These are phyloP conservation scores for Kalaharituber pfeilii DNA, from an alignment of 2,329 filamentous ascomycete genomes.

Conservation along the genomic window DNA sequence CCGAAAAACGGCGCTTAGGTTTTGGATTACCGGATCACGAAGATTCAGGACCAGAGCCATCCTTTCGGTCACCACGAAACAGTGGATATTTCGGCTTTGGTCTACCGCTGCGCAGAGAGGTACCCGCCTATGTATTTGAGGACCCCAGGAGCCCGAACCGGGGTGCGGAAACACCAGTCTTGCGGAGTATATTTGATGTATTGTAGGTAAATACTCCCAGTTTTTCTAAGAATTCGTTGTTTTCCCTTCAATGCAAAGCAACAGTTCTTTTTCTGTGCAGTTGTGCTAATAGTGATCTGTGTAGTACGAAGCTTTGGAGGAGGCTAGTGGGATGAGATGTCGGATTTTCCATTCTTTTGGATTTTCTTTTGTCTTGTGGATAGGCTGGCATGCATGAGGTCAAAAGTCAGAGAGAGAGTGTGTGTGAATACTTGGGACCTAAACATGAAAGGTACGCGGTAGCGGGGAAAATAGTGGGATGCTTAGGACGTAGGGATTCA, in stretches of 20 bases:
- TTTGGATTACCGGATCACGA: neutral
- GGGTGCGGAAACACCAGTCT: constrained; percentile 17
- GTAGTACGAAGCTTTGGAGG: constrained; percentile 8
- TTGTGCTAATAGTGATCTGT: too few relatives aligned
- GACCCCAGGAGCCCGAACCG: constrained; percentile 21
- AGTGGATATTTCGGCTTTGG: constrained; percentile 16
- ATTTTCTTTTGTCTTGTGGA: too few relatives aligned
- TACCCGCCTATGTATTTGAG: constrained; percentile 15
- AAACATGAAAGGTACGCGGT: too few relatives aligned
- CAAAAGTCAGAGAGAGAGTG: too few relatives aligned
- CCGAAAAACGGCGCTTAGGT: neutral
- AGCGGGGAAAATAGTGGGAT: too few relatives aligned
- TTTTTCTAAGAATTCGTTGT: neutral
- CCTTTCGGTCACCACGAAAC: constrained; percentile 13
- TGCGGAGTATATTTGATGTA: constrained; percentile 23
- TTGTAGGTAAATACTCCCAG: constrained; percentile 16
- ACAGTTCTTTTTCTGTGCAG: constrained; percentile 2
- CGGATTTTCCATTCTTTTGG: too few relatives aligned
- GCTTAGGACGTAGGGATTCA: too few relatives aligned
- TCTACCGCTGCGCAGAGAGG: constrained; percentile 8
- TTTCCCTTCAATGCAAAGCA: neutral
- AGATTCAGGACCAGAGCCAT: constrained; percentile 9
- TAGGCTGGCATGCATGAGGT: too few relatives aligned
- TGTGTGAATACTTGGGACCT: too few relatives aligned
- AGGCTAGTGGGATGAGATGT: too few relatives aligned